phyloP scores from a whole-genome alignment of 2,329 filamentous ascomycete species.

The Penicillium sp. region DNA sequence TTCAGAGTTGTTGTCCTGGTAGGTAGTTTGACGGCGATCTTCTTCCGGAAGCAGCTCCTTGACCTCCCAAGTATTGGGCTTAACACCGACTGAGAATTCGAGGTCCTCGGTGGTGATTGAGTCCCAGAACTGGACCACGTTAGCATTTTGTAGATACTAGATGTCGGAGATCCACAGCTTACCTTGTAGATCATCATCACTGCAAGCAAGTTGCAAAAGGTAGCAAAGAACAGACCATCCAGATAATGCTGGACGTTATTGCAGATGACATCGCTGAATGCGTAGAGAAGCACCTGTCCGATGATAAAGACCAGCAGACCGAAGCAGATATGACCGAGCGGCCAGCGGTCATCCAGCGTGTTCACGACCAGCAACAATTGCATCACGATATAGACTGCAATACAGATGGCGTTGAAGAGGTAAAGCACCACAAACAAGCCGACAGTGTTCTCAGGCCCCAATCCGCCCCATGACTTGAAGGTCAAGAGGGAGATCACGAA shows the following conservation, averaged over 20 bases:
- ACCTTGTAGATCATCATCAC: constrained; percentile 99
- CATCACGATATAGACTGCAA: constrained; percentile 79
- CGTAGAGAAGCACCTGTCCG: constrained; percentile 89
- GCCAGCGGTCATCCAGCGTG: constrained; percentile 93
- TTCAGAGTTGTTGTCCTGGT: constrained; percentile 54
- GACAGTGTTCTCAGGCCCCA: constrained; percentile 78
- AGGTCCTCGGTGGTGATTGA: constrained; percentile 98
- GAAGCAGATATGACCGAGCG: constrained; percentile 84
- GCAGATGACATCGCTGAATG: constrained; percentile 81
- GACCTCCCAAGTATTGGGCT: constrained; percentile 97
- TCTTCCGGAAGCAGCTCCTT: constrained; percentile 84
- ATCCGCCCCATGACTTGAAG: constrained; percentile 84
- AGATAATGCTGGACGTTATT: constrained; percentile 81
- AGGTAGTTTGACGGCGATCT: constrained; percentile 68
- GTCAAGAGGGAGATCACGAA: constrained; percentile 86
- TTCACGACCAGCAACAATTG: constrained; percentile 84
- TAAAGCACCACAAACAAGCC: constrained; percentile 91
- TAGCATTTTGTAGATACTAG: constrained; percentile 20
- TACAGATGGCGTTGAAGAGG: constrained; percentile 79
- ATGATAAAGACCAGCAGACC: constrained; percentile 86
- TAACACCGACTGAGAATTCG: constrained; percentile 93
- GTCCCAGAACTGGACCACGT: constrained; percentile 80
- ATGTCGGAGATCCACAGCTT: constrained; percentile 19
- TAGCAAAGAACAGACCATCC: constrained; percentile 90
- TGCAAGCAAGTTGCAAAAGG: constrained; percentile 83